Evolutionary conservation across 139 green algal species (phyloP), one percentile per base, ranked within the genome.

Genomic region (Eudorina sp.): DNA sequence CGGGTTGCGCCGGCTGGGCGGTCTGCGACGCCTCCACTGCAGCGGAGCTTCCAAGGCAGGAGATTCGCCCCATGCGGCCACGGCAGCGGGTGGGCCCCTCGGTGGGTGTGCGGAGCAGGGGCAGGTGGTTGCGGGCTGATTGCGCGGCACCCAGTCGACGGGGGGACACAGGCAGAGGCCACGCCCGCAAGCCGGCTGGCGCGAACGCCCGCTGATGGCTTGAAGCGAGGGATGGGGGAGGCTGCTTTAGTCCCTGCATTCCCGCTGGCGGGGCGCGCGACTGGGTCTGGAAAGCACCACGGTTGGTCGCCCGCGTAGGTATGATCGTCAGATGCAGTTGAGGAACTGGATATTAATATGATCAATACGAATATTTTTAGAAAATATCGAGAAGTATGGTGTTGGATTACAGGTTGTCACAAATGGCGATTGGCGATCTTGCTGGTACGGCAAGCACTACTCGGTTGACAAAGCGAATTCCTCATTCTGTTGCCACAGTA

Each of bases 341-440:
- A 66, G 4, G 55, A 5, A 3, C 29, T 25, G 7, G 55, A 66
- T 34, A 66, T 66, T 66, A 23, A 66, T 34, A 66, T 23, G 3
- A 66, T 25, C 23, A 3, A 5, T 66, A 34, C 29, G 27, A 66
- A 27, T 4, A 66, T 66, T 66, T 11, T 34, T 11, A 66, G 29
- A 66, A 34, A 25, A 6, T 66, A 66, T 34, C n/a, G n/a, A n/a
- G n/a, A n/a, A n/a, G n/a, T n/a, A n/a, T n/a, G n/a, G n/a, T n/a
- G n/a, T n/a, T n/a, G n/a, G n/a, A n/a, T n/a, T n/a, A n/a, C n/a
- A n/a, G n/a, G n/a, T n/a, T n/a, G n/a, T n/a, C n/a, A n/a, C n/a
- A n/a, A n/a, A n/a, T n/a, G n/a, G n/a, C n/a, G n/a, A n/a, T 72
- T 38, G 21, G 62, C 38, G 62, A 72, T 72, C 62, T 72, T n/a